Base-by-base conservation (phyloP, 1,284 basidiomycete genomes). In the Naganishia sp. region DNA sequence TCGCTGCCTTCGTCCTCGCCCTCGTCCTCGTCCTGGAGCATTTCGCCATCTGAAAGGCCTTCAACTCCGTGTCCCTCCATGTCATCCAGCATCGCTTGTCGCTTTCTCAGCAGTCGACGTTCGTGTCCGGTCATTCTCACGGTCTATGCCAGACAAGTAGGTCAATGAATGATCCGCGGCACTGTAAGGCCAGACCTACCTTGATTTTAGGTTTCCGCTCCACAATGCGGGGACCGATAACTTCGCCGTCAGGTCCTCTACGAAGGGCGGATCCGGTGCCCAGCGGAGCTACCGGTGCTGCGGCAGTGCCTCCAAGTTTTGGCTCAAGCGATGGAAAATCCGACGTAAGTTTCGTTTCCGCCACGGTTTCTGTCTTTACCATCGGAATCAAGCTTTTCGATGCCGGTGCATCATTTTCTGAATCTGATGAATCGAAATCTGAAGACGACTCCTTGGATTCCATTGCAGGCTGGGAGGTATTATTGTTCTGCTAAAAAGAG, bases 381-480 rank as follows among this genome's bases (percentile, higher is more conserved):
- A 39, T 39, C 13, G 35, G 35, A 39, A 9, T 39, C 35, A 6
- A 13, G 10, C 13, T 21, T 23, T 49, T 49, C n/a, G n/a, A 13
- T 5, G 47, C 11, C 11, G 71, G 65, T 2, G 70, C 66, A 57
- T 78, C 78, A 43, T 76, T 71, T 2, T 63, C 77, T 11, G 77
- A 78, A 49, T 78, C 77, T 0, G 78, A 80, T 0, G 78, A 80
- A 64, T 80, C 76, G 50, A 80, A 80, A 47, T 80, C 77, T 3
- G 76, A 75, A 0, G 73, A 75, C 0, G 61, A 68, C 18, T 67
- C 69, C 11, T 70, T 67, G 7, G 68, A 67, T 64, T 74, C 72
- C 15, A 75, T 71, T 6, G 70, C 23, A 11, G 21, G 23, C 32
- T 51, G 2, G 21, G 47, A 41, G 23, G 35, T 41, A 32, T 23